Evolutionary conservation across 2,329 filamentous ascomycete species (phyloP), one percentile per base, ranked within the genome.

Genomic region (Sporothrix mexicana): DNA sequence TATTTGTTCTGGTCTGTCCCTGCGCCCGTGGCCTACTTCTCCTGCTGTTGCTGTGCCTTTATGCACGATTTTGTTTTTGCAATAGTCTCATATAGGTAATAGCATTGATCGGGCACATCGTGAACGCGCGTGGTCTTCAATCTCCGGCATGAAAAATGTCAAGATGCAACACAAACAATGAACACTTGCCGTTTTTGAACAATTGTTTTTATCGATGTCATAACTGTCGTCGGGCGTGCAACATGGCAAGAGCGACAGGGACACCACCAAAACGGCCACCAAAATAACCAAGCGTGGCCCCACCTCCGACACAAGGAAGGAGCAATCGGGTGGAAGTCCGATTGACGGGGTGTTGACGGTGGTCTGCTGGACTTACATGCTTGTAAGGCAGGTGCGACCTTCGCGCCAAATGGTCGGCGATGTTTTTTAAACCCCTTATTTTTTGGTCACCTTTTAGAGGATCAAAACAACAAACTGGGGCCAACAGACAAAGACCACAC

Each of bases 11-110:
- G 49, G n/a, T 25, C 47, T 20, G 6, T 41, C 17, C 49, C n/a
- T 61, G 59, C 9, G 45, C 12, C 57, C 51, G 15, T 30, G 10
- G 30, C 51, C 51, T 20, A 45, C 66, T 57, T 43, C 17, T 71
- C 47, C 47, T 55, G n/a, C 23, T 70, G 12, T n/a, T 17, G 41
- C 36, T 66, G 49, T 66, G 8, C 7, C 66, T 69, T 71, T 57
- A 64, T 20, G 47, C 55, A 55, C 25, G 20, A 8, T 62, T 45
- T 25, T 10, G 13, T 13, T 61, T 43, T 25, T 10, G 13, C 47
- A 17, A 20, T 36, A 1, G 17, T 51, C 15, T 25, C 25, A 36
- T 53, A 59, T 36, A 20, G n/a, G 23, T 41, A 45, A 20, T 45
- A 45, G 41, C 61, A 64, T 64, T 64, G 30, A 43, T 30, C 30